A percentile compares a stretch with the other conserved stretches of the same genome.
These are phyloP conservation scores for Agarophyton chilense DNA, from an alignment of 23 red algal species.

Conservation along the genomic window DNA sequence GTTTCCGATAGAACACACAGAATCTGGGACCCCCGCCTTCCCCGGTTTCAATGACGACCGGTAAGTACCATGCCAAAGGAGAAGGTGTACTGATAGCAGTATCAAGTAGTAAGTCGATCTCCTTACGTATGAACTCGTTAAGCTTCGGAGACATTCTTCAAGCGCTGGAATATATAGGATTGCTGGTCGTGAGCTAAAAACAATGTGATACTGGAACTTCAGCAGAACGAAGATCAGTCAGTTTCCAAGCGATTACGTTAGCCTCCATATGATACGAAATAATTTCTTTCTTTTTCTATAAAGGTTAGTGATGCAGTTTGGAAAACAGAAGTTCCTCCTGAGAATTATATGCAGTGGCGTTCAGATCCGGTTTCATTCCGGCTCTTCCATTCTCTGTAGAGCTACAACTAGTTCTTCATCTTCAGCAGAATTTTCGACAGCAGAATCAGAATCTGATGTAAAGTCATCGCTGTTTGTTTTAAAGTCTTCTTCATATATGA, in stretches of 20 bases:
- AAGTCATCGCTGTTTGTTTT: too few relatives aligned
- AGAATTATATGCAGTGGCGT: background rate
- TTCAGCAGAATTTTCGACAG: too few relatives aligned
- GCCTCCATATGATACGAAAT: background rate
- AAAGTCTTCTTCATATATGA: too few relatives aligned
- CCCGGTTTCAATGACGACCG: background rate
- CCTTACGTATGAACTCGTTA: background rate
- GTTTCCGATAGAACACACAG: background rate
- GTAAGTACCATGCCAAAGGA: slow-evolving; percentile 4
- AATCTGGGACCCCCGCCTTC: background rate
- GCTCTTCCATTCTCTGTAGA: too few relatives aligned
- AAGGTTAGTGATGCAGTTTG: background rate
- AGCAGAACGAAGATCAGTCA: background rate
- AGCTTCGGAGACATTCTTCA: background rate
- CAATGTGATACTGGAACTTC: background rate
- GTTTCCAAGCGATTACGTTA: background rate
- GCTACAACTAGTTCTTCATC: too few relatives aligned
- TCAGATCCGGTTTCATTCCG: too few relatives aligned
- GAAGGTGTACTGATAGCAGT: background rate
- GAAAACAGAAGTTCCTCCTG: background rate
- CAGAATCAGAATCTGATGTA: too few relatives aligned
- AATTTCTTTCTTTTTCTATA: too few relatives aligned
- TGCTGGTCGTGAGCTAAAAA: slow-evolving; percentile 4
- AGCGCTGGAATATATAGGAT: background rate
- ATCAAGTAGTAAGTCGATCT: background rate